Evolutionary conservation across 352 stramenopile genomes (phyloP), one percentile per base, ranked within the genome.

Genomic region (Phytophthora ohioensis): DNA sequence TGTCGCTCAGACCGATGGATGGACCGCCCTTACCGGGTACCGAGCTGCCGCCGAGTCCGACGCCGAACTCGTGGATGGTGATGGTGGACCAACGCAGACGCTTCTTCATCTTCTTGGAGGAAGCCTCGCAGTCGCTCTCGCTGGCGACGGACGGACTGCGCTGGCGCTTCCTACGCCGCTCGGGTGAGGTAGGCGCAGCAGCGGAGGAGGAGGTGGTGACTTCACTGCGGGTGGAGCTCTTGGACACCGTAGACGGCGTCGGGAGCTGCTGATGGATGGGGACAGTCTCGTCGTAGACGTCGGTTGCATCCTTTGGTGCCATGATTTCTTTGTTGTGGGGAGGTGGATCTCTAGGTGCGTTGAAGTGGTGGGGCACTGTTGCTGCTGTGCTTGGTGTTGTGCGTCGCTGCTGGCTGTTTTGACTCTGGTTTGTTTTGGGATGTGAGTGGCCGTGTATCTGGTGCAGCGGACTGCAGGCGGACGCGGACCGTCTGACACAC

Each of bases 21-120:
- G 82, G 82, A 0, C 82, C 82, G 42, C 80, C 80, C 54, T 82
- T 78, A 59, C 67, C 75, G 1, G 82, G 76, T 53, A 90, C 80
- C 0, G 78, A 79, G 64, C 78, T 88, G 41, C 78, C 79, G 42
- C 82, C 79, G 36, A 90, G 65, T 4, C 75, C 78, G 6, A 88
- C 65, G 51, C 78, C 79, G 49, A 89, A 87, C 74, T 89, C 81
- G 73, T 89, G 70, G 13, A 87, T 52, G n/a, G 79, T 89, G 71
- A 85, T 81, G 34, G 81, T 87, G 11, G 72, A 81, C 78, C 78
- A 87, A 38, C 81, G 81, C 69, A 85, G 32, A 7, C 75, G 72
- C 75, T 87, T 87, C 64, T 84, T 83, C 36, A 27, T 63, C 52
- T 68, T 57, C 36, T 71, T 67, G 3, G 62, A 45, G 10, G 52